phyloP scores from a whole-genome alignment of 768 basidiomycete species.

The Russula emetica region DNA sequence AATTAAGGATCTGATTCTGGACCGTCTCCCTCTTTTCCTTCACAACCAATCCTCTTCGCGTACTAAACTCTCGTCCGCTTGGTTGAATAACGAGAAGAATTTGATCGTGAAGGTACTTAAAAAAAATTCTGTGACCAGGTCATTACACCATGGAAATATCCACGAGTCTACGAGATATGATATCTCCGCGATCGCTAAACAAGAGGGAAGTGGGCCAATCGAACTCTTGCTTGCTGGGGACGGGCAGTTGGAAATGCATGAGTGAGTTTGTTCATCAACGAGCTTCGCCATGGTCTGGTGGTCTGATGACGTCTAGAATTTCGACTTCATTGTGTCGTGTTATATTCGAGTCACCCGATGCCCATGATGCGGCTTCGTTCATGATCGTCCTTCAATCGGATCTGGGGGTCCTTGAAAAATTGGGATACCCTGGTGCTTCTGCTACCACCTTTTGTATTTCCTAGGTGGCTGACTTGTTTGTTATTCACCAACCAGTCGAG shows the following conservation, averaged over 20 bases:
- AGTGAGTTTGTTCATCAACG: constrained; percentile 50
- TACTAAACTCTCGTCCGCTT: constrained; percentile 55
- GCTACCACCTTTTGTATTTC: background rate
- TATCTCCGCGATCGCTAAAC: constrained; percentile 65
- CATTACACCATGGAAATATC: constrained; percentile 50
- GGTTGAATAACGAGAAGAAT: constrained; percentile 59
- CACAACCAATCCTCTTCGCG: constrained; percentile 77
- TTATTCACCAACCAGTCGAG: constrained; percentile 59
- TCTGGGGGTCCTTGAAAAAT: constrained; percentile 67
- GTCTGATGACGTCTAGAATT: constrained; percentile 48
- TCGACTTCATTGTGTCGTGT: constrained; percentile 80
- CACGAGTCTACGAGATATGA: constrained; percentile 56
- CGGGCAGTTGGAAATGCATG: constrained; percentile 81
- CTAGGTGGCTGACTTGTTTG: constrained; percentile 27
- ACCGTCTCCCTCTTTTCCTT: constrained; percentile 85
- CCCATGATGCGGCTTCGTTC: constrained; percentile 83
- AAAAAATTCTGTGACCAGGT: constrained; percentile 59
- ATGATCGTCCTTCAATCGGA: constrained; percentile 96
- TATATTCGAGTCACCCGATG: constrained; percentile 71
- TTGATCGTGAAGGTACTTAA: constrained; percentile 67
- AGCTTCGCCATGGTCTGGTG: background rate
- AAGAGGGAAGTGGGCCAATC: constrained; percentile 52
- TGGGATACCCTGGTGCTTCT: constrained; percentile 76
- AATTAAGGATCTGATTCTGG: constrained; percentile 60
- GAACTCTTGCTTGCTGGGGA: constrained; percentile 75